These are phyloP conservation scores for Didymella lethalis DNA, from an alignment of 2,329 filamentous ascomycete species.

Conservation along the genomic window DNA sequence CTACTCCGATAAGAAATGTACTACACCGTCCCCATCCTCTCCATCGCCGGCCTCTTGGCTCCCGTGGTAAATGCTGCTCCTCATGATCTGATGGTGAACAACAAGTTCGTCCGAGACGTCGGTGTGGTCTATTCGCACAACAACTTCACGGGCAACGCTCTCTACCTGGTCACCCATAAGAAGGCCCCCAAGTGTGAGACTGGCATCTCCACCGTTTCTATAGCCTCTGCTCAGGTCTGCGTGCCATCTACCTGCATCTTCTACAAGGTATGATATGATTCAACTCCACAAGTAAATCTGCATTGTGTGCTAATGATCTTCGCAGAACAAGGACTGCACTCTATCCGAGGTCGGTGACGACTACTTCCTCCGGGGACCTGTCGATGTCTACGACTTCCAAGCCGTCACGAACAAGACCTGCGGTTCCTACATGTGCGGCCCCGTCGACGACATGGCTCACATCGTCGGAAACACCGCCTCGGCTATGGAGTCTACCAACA, in stretches of 20 bases:
- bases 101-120: slow-evolving; percentile 26
- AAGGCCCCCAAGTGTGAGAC: slow-evolving; percentile 19
- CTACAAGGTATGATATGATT: slow-evolving; percentile 3
- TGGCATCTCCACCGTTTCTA: not conserved
- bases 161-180: slow-evolving; percentile 25
- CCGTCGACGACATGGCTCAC: not conserved
- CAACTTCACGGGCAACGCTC: slow-evolving; percentile 21
- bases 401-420: not conserved
- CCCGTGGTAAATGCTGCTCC: slow-evolving; percentile 13
- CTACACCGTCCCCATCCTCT: not conserved
- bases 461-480: not conserved
- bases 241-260: slow-evolving; percentile 3
- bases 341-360: not conserved
- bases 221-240: slow-evolving; percentile 13
- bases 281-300: too few species aligned
- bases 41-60: not conserved
- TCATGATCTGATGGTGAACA: slow-evolving; percentile 34
- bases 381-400: slow-evolving; percentile 5
- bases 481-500: not conserved
- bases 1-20: not conserved
- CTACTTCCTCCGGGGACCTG: slow-evolving; percentile 5
- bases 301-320: not conserved
- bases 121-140: slow-evolving; percentile 24
- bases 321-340: slow-evolving; percentile 10
- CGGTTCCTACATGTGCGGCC: slow-evolving; percentile 5